These are phyloP conservation scores for Lagerstroemia speciosa DNA, from an alignment of 345 rosid species.

Conservation along the genomic window DNA sequence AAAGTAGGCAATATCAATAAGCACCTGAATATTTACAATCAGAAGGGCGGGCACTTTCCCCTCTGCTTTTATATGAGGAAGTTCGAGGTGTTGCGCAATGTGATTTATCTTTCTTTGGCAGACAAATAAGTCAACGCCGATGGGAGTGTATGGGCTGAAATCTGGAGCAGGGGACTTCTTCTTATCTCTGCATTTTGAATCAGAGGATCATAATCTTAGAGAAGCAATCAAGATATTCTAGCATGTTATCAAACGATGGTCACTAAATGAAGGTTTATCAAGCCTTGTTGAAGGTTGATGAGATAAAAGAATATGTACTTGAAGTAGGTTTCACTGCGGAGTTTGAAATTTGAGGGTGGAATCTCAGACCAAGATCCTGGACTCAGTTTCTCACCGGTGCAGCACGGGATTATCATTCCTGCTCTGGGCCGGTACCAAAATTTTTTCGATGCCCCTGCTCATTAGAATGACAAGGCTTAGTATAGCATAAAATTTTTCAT, in stretches of 20 bases:
- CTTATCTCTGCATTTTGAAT: constrained; percentile 56
- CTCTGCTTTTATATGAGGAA: constrained; percentile 55
- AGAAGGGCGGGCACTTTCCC: constrained; percentile 70
- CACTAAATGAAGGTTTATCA: neutral
- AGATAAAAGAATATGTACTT: constrained; percentile 30
- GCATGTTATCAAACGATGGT: neutral
- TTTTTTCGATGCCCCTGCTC: constrained; percentile 50
- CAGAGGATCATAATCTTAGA: neutral
- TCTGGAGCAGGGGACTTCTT: constrained; percentile 60
- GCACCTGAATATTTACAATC: constrained; percentile 88
- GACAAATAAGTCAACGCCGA: constrained; percentile 71
- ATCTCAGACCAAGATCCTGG: constrained; percentile 58
- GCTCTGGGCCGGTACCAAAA: constrained; percentile 50
- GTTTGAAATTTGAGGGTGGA: constrained; percentile 60
- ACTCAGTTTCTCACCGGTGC: constrained; percentile 32
- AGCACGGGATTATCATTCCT: constrained; percentile 41
- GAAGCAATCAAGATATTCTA: neutral
- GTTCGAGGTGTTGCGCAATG: constrained; percentile 82
- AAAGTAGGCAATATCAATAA: neutral
- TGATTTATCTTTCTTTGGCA: constrained; percentile 82
- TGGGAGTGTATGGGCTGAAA: constrained; percentile 51
- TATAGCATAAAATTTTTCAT: neutral
- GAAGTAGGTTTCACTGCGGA: constrained; percentile 58
- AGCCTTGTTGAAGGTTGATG: neutral
- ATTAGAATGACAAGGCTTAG: neutral